Evolutionary conservation across 345 rosid species (phyloP), one percentile per base, ranked within the genome.

Genomic region (Murraya koenigii): DNA sequence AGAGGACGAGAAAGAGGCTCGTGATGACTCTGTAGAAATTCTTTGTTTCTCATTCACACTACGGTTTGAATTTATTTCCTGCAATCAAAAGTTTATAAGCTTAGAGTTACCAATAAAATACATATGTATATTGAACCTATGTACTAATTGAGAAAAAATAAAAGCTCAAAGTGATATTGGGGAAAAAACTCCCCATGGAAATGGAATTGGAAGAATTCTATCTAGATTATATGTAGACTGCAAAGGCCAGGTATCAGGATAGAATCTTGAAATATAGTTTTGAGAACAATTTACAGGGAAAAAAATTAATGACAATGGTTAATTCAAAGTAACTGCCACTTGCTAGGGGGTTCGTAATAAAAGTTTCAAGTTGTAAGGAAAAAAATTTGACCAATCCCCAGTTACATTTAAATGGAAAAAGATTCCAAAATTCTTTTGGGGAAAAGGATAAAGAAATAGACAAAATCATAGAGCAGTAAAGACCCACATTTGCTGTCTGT

Each of bases 1-100:
- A 5, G 99, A 88, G 7, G 99, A 93, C 15, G 99, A 91, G 74
- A 90, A 87, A 67, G 99, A 95, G 70, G 88, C 86, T 75, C 97
- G 86, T 26, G 98, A 91, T 55, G 94, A 91, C 84, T 95, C 97
- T 1, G 89, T 90, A 20, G 98, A 95, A 79, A 82, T 64, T 82
- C 93, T 88, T 58, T 87, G 94, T 81, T 88, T 95, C 82, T 93
- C 98, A 49, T 74, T 88, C 82, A 79, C 61, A 79, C 72, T 88
- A 74, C 69, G 83, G 82, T 75, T 87, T 56, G 54, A 55, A 82
- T 78, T 85, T 69, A 77, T 55, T 38, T 89, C 97, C 98, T 92
- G 92, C 80, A 81, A 82, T 59, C 65, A 77, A 66, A 80, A 81
- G 63, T 55, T 75, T 55, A 71, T 35, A 75, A 76, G 71, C 68